Conservation (phyloP, 2,329 filamentous ascomycete species). For the Coniella lustricola region DNA sequence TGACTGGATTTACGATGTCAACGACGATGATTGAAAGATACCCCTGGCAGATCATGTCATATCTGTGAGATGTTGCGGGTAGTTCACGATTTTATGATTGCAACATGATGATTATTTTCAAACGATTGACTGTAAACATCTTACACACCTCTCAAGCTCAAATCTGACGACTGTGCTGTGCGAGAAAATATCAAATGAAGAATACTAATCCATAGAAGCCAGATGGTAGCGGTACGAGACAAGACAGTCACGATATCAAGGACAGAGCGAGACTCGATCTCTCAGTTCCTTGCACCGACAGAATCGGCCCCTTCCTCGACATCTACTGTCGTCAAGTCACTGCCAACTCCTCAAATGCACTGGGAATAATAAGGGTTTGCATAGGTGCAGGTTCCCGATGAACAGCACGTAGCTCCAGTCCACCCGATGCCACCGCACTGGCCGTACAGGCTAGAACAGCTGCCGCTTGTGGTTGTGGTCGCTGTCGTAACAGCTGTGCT, state of each 20-base stretch:
- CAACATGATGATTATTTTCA: too few relatives aligned
- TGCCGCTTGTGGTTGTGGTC: not conserved
- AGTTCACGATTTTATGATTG: too few relatives aligned
- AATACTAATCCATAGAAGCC: not conserved
- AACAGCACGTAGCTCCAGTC: slow-evolving; percentile 27
- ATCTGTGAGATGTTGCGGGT: too few relatives aligned
- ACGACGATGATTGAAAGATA: not conserved
- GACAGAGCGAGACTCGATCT: too few relatives aligned
- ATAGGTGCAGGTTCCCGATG: slow-evolving; percentile 37
- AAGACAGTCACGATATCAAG: too few relatives aligned
- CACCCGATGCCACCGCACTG: slow-evolving; percentile 15
- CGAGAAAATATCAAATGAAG: too few relatives aligned
- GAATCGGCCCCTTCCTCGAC: not conserved
- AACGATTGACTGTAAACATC: too few relatives aligned
- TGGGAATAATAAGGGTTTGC: slow-evolving; percentile 30
- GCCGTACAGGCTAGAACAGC: slow-evolving; percentile 3
- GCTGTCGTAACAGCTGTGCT: not conserved
- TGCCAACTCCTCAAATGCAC: not conserved
- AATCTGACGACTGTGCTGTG: too few relatives aligned
- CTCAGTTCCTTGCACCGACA: not conserved
- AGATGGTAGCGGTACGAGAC: not conserved
- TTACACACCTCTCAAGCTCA: too few relatives aligned
- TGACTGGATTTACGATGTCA: not conserved
- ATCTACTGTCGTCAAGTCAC: too few relatives aligned
- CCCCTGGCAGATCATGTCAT: not conserved